Evolutionary conservation across 176 grass and related monocot genomes (phyloP), one percentile per base, ranked within the genome.

Genomic region (Oryza brachyantha): DNA sequence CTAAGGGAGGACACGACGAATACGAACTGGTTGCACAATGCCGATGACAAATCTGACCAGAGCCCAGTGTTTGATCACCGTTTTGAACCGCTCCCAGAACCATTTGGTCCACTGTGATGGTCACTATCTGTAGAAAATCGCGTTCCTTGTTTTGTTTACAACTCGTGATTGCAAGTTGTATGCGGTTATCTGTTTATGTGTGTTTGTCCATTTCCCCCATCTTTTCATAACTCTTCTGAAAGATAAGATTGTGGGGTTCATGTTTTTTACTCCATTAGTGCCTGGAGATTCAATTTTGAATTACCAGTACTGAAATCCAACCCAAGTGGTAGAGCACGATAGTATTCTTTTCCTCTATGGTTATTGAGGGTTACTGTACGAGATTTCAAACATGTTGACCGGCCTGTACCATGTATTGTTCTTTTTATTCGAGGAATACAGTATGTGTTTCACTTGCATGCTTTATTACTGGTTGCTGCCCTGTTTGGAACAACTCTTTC

Each of bases 61-160:
- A 85, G 90, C 72, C 85, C 88, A 0, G 72, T 97, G 73, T 95
- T 98, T 39, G 92, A 98, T 79, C 90, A 98, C 72, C 76, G 92
- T 29, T 95, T 98, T 2, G 96, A 95, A 60, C 83, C 90, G 24
- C 96, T 86, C 5, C 96, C 96, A 19, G 96, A 99, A 78, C 96
- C 93, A 29, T 99, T 99, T 62, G 84, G 84, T 84, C 92, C 92
- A 2, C 80, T 93, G 25, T 92, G 83, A 90, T 76, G 50, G 22
- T 77, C 52, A 61, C 11, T 70, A 31, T 48, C 16, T 64, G 55
- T 80, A 91, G 74, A 91, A 78, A 81, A 50, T 82, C 74, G 45
- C 35, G 22, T 58, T 81, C 60, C 10, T 45, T 54, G 26, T 37
- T 41, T 26, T 50, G 66, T 61, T 78, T 81, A 10, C 48, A 22